A percentile compares a stretch with the other conserved stretches of the same genome.
Evolutionary conservation across 208 protist species (phyloP).

Genomic region (Trichomonas gallinae): DNA sequence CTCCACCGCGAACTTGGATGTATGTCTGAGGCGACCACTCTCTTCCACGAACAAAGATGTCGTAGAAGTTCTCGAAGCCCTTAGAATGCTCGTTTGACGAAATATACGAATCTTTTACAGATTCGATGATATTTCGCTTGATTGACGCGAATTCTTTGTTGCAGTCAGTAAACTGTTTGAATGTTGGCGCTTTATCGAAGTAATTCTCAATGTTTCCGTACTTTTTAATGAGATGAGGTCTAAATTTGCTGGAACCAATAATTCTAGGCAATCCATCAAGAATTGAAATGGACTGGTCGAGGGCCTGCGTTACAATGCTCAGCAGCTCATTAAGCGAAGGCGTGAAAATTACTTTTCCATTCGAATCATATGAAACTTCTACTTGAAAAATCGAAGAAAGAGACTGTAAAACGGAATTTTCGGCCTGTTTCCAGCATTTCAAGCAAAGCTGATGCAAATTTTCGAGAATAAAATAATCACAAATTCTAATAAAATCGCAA

Average conservation of each 20-base stretch:
- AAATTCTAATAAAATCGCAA: neutral
- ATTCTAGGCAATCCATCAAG: neutral
- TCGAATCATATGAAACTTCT: neutral
- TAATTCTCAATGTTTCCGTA: neutral
- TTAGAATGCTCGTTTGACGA: neutral
- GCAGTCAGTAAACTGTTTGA: neutral
- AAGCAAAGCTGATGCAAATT: neutral
- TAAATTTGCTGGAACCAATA: neutral
- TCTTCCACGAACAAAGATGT: neutral
- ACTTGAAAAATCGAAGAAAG: neutral
- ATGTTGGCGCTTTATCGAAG: neutral
- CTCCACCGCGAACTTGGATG: neutral
- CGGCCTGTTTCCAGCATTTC: neutral
- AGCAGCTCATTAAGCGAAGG: neutral
- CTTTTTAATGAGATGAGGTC: neutral
- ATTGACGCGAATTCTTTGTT: neutral
- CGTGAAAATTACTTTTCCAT: neutral
- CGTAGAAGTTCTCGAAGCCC: neutral
- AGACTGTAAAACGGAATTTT: neutral
- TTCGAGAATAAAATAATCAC: slow-evolving; percentile 1
- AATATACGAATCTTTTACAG: neutral
- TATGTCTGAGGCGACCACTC: neutral
- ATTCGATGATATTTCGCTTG: neutral
- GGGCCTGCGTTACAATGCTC: neutral
- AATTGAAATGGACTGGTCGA: neutral